These are phyloP conservation scores for Arthromyces matolae DNA, from an alignment of 768 basidiomycete species.

Conservation along the genomic window DNA sequence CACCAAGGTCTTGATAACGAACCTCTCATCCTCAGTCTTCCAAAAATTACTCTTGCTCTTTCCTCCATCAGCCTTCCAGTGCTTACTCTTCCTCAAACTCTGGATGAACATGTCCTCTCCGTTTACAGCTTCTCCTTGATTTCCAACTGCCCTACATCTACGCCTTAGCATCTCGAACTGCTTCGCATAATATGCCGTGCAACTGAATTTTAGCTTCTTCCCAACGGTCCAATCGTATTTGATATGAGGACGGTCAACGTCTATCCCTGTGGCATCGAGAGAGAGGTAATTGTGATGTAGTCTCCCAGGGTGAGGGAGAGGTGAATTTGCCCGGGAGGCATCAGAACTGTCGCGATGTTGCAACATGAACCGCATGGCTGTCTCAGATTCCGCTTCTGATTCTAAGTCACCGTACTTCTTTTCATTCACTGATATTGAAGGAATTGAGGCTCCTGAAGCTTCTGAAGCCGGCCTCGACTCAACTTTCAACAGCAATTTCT, in stretches of 20 bases:
- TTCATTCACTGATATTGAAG: slow-evolving; percentile 15
- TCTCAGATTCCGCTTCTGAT: slow-evolving; percentile 19
- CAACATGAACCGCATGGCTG: slow-evolving; percentile 58
- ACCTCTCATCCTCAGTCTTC: slow-evolving; percentile 74
- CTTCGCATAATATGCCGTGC: slow-evolving; percentile 79
- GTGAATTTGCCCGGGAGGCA: slow-evolving; percentile 31
- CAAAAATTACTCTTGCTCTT: slow-evolving; percentile 81
- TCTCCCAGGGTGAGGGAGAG: slow-evolving; percentile 23
- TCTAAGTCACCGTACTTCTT: not conserved
- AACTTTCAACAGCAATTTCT: too few relatives aligned
- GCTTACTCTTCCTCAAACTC: slow-evolving; percentile 55
- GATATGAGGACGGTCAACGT: slow-evolving; percentile 77
- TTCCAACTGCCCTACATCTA: slow-evolving; percentile 67
- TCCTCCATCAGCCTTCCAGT: slow-evolving; percentile 76
- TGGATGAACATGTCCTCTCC: slow-evolving; percentile 55
- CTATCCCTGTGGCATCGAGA: slow-evolving; percentile 32
- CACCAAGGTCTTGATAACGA: slow-evolving; percentile 82
- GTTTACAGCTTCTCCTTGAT: too few relatives aligned
- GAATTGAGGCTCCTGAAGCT: not conserved
- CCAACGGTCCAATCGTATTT: slow-evolving; percentile 80
- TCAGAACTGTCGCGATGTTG: too few relatives aligned
- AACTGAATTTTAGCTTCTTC: slow-evolving; percentile 70
- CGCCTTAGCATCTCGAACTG: slow-evolving; percentile 69
- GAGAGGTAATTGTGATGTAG: slow-evolving; percentile 50
- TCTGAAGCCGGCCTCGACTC: too few relatives aligned